Evolutionary conservation across 192 early-diverging fungal species (phyloP).

Genomic region (Coemansia asiatica): DNA sequence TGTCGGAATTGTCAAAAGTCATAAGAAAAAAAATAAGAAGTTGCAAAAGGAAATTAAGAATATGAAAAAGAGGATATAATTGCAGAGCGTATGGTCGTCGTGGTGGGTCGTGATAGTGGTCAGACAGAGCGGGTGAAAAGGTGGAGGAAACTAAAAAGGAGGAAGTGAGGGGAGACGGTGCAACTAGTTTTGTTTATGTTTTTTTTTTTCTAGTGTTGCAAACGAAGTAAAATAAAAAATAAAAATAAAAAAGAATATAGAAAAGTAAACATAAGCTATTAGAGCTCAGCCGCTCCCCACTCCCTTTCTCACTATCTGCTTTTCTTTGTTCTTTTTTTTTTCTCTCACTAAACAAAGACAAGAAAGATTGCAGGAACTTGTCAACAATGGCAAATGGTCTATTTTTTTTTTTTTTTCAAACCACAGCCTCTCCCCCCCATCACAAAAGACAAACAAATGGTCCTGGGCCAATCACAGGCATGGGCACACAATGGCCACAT

Average conservation of each 20-base stretch:
- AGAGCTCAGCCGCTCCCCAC: too few relatives aligned
- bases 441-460: not conserved
- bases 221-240: not conserved
- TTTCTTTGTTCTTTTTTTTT: too few relatives aligned
- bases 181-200: not conserved
- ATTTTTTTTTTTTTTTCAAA: too few relatives aligned
- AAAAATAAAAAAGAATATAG: not conserved
- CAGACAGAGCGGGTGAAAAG: not conserved
- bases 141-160: not conserved
- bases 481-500: too few relatives aligned
- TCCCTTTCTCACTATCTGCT: too few relatives aligned
- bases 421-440: too few relatives aligned
- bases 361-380: too few relatives aligned
- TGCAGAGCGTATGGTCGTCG: not conserved
- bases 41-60: not conserved
- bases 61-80: not conserved
- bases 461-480: not conserved
- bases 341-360: too few relatives aligned
- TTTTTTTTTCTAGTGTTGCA: not conserved
- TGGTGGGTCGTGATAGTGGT: not conserved
- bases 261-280: not conserved
- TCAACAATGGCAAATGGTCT: too few relatives aligned
- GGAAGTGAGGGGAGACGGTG: not conserved
- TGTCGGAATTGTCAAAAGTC: constrained; percentile 9
- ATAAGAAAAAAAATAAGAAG: not conserved